Base-by-base conservation (phyloP, 2,329 filamentous ascomycete species). In the Sporothrix protearum region DNA sequence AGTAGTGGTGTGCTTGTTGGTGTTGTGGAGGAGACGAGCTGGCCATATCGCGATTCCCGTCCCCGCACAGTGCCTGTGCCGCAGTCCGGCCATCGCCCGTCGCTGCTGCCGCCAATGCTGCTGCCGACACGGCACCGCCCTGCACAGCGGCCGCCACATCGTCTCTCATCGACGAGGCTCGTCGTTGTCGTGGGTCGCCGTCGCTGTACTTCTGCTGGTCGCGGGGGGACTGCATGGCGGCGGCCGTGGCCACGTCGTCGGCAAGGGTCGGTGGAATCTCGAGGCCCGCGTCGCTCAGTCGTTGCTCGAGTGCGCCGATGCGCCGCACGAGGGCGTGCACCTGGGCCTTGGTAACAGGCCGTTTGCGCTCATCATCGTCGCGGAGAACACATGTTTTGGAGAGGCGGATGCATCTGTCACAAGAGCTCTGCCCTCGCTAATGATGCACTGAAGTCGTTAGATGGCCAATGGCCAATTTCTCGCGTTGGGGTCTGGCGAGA, bases 301-400 rank as follows among this genome's bases (percentile, higher is more conserved):
- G 51, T 36, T 73, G 61, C 45, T 73, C 71, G 19, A 73, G 67
- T 3, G 53, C 36, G 10, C 63, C 68, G 14, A 73, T 71, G 33
- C 71, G 61, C 14, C 45, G 69, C 19, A 73, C 30, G 14, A 73
- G 69, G 1, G 71, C 68, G 12, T 73, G 59, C 10, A 71, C 71
- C 36, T 71, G 71, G 9, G 71, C 71, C 45, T 73, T 73, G 14
- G 71, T 73, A 30, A 73, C 71, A 10, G 71, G 71, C 64, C 71
- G 63, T 51, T 71, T 71, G 53, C 72, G 64, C 59, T 73, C 72
- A 49, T 73, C 72, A 61, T 71, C 66, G 49, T 73, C 70, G 22
- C 72, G 72, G 39, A 73, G 49, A n/a, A 71, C 67, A 39, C 57
- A 73, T n/a, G 69, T 68, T 64, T 33, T 63, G 12, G 63, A 68